Conservation (phyloP, 768 basidiomycete genomes). For the Leucosporidium creatinivorum region DNA sequence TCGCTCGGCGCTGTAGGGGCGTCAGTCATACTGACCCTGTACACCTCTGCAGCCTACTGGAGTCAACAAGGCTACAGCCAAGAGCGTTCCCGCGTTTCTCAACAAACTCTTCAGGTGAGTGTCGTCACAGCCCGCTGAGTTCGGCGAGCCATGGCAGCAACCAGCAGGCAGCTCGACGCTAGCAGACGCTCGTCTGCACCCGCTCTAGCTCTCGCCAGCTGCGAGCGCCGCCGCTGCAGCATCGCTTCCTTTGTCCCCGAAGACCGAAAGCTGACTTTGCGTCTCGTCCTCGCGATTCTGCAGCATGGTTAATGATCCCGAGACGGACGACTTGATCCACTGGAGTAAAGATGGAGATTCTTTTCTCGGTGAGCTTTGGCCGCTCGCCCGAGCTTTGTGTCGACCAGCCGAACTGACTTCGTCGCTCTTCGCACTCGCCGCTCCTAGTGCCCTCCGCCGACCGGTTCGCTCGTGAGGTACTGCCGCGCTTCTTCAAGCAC, state of each 20-base stretch:
- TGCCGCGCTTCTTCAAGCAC: conserved; percentile 96
- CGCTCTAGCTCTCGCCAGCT: neutral
- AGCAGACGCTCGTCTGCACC: neutral
- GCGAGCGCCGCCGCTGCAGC: neutral
- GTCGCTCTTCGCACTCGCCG: neutral
- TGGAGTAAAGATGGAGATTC: conserved; percentile 89
- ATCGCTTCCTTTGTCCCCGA: neutral
- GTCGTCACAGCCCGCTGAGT: neutral
- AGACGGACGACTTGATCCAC: conserved; percentile 73
- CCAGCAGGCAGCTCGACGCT: neutral
- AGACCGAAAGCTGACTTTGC: neutral
- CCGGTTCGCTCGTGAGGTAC: conserved; percentile 76
- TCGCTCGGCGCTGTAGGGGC: too few relatives aligned
- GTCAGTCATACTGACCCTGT: too few relatives aligned
- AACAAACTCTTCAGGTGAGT: conserved; percentile 87
- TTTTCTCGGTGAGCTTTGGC: conserved; percentile 64
- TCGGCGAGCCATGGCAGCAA: neutral
- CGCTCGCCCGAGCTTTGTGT: too few relatives aligned
- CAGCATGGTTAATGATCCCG: conserved; percentile 86
- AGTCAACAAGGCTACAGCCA: conserved; percentile 45
- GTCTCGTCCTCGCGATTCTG: conserved; percentile 17
- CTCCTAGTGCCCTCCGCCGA: conserved; percentile 74
- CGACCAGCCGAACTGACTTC: conserved; percentile 9
- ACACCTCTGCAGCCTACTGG: too few relatives aligned
- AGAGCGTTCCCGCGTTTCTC: conserved; percentile 69